These are phyloP conservation scores for Eremothecium gossypii DNA, from an alignment of 1,139 yeast genomes.

Conservation along the genomic window DNA sequence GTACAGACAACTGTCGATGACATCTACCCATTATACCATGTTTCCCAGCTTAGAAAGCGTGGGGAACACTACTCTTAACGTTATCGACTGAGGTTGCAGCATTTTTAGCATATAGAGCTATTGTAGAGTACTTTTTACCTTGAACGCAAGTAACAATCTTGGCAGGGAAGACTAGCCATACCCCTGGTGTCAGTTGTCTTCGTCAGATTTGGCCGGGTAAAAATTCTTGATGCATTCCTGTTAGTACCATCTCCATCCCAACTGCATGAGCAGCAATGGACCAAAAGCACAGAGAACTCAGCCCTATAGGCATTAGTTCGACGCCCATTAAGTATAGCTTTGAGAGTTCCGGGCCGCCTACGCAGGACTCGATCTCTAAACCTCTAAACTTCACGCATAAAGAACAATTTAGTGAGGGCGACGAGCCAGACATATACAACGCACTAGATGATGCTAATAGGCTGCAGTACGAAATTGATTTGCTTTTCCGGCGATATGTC, in stretches of 20 bases:
- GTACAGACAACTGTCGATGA: constrained; percentile 34
- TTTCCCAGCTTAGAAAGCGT: constrained; percentile 65
- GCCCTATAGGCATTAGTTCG: neutral
- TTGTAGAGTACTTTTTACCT: no score
- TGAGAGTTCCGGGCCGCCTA: neutral
- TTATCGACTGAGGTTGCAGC: no score
- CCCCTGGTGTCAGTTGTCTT: no score
- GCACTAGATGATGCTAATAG: constrained; percentile 12
- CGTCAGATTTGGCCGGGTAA: no score
- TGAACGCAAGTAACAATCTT: no score
- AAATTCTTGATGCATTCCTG: no score
- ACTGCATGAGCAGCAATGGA: no score
- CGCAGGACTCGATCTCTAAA: constrained; percentile 2
- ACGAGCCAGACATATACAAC: neutral
- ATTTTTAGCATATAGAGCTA: no score
- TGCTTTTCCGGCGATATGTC: constrained; percentile 15
- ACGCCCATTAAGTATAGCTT: neutral
- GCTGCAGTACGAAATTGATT: constrained; percentile 22
- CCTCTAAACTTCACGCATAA: neutral
- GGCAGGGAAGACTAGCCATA: no score
- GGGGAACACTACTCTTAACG: constrained; percentile 51
- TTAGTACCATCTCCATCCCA: no score
- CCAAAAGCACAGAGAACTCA: neutral
- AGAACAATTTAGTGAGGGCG: neutral
- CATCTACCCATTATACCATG: constrained; percentile 55